phyloP scores from a whole-genome alignment of 768 basidiomycete genomes.

The Hydnum rufescens region DNA sequence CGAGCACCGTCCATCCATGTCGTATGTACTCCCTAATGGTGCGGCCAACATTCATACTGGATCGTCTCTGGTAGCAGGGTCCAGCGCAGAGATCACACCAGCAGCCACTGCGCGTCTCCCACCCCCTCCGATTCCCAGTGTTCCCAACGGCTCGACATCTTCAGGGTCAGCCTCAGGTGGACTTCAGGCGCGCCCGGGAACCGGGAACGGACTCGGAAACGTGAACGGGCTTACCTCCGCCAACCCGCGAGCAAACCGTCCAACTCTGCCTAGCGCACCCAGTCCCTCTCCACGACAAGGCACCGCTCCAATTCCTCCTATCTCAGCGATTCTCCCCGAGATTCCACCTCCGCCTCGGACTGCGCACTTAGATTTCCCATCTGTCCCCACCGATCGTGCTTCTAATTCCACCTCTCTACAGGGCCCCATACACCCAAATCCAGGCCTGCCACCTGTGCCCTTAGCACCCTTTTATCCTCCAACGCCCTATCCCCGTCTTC shows the following conservation, averaged over 20 bases:
- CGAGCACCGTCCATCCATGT: neutral
- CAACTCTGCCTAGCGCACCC: neutral
- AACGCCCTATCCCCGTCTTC: constrained; percentile 12
- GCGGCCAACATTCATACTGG: neutral
- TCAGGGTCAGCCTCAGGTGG: neutral
- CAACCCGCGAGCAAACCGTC: neutral
- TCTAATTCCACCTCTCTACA: constrained; percentile 11
- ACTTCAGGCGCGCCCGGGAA: neutral
- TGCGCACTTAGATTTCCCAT: neutral
- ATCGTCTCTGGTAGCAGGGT: neutral
- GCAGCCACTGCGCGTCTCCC: too few relatives aligned
- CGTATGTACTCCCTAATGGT: neutral
- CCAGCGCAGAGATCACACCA: too few relatives aligned
- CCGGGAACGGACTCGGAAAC: neutral
- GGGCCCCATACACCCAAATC: constrained; percentile 12
- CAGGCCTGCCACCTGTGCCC: neutral
- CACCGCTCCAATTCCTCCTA: neutral
- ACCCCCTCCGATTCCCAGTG: too few relatives aligned
- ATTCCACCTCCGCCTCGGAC: neutral
- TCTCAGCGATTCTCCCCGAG: neutral
- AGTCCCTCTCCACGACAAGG: neutral
- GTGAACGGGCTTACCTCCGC: neutral
- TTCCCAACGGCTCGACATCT: neutral
- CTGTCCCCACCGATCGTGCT: constrained; percentile 12
- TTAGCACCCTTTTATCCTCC: neutral